Evolutionary conservation across 495 filamentous ascomycete species (phyloP), one percentile per base, ranked within the genome.

Genomic region (Tetracladium marchalianum): DNA sequence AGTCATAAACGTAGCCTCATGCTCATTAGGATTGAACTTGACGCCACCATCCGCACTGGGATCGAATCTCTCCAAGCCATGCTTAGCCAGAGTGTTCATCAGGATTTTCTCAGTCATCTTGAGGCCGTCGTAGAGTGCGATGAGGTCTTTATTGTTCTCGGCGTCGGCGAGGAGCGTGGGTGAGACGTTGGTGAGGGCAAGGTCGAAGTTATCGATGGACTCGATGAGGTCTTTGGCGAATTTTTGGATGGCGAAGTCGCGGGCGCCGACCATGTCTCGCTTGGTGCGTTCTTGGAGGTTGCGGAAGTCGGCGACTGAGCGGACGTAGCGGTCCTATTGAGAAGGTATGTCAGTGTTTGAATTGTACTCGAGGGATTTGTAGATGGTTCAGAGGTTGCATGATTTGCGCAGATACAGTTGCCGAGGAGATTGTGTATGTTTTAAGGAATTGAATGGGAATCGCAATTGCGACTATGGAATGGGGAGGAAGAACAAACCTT

Each of bases 181-280:
- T 35, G 87, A 81, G 43, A 96, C 92, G 45, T 79, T 84, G 41
- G 69, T 54, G 34, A 98, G 76, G 39, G 92, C 92, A 50, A 88
- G 87, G 66, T 98, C 92, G 42, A 98, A 80, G 73, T 96, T 98
- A 71, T 98, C 92, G 62, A 98, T 80, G 58, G 74, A 81, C 56
- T 97, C 92, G 43, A 98, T 75, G 35, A 98, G 81, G 66, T 98
- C 92, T 61, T 84, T 81, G 59, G 90, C 87, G 68, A 98, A 98
- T 44, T 80, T 77, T 63, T 95, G 87, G 62, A 98, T 89, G 47
- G 93, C 93, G 56, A 90, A 98, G 69, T 93, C 86, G 50, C 80
- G 82, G 34, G 88, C 84, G 31, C 73, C 63, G 60, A 93, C 84
- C 64, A 92, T 79, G 38, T 98, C 93, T 55, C 93, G 87, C 66